Conservation (phyloP, 805 yeast genomes). For the Pichia phayaonensis region DNA sequence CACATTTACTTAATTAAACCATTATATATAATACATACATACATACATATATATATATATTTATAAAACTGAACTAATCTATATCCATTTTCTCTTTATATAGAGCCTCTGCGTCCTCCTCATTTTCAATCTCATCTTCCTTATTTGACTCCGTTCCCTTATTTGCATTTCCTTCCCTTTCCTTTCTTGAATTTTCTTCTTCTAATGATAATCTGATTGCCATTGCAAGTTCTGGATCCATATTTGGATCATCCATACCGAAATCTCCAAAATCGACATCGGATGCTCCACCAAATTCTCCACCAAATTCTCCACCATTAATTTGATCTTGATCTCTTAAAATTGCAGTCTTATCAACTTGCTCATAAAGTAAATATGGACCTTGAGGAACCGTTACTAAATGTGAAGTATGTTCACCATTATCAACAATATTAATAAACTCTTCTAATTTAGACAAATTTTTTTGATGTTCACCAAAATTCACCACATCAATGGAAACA, state of each 20-base stretch:
- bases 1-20: too few species aligned
- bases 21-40: too few species aligned
- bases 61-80: too few species aligned
- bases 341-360: constrained; percentile 68
- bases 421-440: constrained; percentile 58
- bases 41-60: too few species aligned
- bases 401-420: constrained; percentile 48
- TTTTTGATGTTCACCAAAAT: constrained; percentile 80
- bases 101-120: background rate
- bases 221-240: constrained; percentile 96
- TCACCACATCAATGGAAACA: constrained; percentile 81
- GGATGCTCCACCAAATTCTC: constrained; percentile 30
- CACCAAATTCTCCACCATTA: constrained; percentile 33
- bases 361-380: constrained; percentile 75
- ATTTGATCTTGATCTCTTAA: constrained; percentile 54
- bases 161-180: constrained; percentile 39
- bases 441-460: constrained; percentile 76
- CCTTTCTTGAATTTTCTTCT: constrained; percentile 90
- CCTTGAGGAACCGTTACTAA: constrained; percentile 85
- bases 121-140: constrained; percentile 16
- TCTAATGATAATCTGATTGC: constrained; percentile 91
- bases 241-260: constrained; percentile 74
- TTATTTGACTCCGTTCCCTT: constrained; percentile 14
- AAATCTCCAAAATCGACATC: constrained; percentile 39
- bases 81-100: too few species aligned